Conservation (phyloP, 176 grass and related monocot species). For the Avena eriantha region DNA sequence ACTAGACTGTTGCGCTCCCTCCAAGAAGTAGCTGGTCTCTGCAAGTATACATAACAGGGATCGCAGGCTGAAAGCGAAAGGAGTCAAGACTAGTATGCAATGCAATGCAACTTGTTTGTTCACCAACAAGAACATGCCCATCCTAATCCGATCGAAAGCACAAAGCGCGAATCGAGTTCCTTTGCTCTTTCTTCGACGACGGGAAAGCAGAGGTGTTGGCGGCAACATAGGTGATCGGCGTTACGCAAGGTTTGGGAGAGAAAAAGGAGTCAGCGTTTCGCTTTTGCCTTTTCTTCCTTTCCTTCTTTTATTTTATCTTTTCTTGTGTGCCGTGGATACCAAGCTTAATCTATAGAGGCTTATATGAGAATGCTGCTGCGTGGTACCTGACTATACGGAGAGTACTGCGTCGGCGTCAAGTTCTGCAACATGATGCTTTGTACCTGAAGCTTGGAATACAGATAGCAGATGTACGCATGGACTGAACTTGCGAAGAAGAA, state of each 20-base stretch:
- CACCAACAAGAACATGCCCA: constrained; percentile 43
- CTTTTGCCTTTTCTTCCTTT: constrained; percentile 52
- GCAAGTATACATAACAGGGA: constrained; percentile 10
- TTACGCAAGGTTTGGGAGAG: constrained; percentile 36
- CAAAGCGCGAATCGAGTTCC: constrained; percentile 11
- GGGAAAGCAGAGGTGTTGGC: constrained; percentile 35
- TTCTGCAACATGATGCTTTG: neutral
- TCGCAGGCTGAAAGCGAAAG: constrained; percentile 22
- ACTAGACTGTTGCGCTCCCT: neutral
- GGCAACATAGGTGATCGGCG: constrained; percentile 41
- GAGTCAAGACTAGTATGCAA: constrained; percentile 24
- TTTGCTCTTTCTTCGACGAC: constrained; percentile 26
- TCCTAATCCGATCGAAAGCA: constrained; percentile 52
- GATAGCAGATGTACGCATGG: too few species aligned
- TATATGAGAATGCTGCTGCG: constrained; percentile 42
- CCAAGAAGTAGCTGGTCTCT: constrained; percentile 11
- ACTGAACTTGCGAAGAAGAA: too few species aligned
- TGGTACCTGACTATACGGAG: neutral
- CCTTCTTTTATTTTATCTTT: neutral
- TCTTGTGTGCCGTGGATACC: constrained; percentile 42
- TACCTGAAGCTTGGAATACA: too few species aligned
- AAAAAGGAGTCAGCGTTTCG: constrained; percentile 41
- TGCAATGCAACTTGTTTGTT: constrained; percentile 38
- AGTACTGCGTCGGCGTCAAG: neutral
- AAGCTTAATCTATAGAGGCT: constrained; percentile 40